Evolutionary conservation across 345 rosid genomes (phyloP), one percentile per base, ranked within the genome.

Genomic region (Lepidium didymum): DNA sequence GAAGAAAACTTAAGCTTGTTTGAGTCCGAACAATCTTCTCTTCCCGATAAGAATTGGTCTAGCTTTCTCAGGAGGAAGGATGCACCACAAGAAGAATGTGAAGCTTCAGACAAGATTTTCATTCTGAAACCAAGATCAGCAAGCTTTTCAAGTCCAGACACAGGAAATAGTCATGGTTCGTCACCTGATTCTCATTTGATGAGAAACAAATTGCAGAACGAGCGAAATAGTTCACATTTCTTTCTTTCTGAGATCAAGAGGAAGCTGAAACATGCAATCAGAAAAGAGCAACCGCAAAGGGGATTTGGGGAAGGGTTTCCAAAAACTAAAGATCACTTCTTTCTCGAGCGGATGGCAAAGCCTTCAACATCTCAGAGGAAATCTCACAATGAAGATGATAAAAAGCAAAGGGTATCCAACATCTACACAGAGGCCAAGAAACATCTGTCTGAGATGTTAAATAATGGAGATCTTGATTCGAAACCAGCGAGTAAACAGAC

Each of bases 391-490:
- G 63, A 43, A 23, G 77, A 79, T 21, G 63, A 62, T 67, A 78
- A 86, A 34, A 75, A 74, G 69, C 78, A 75, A 74, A 80, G 86
- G 68, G 73, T 78, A 55, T 80, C 97, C 15, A 81, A 79, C 81
- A 86, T 95, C 73, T 91, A 95, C 51, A 43, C 80, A 45, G 97
- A 89, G 80, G 99, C 99, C 78, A 95, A 80, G 84, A 95, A 87
- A 72, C 99, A 89, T 83, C 85, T 95, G 13, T 85, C 91, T 18
- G 97, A 88, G 72, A 84, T 87, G 90, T 80, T 95, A 68, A 81
- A 78, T 64, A 80, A 57, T 68, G 92, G 85, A 53, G 81, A 77
- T 43, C 80, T 72, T 55, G 77, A 65, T 74, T 72, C 54, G 5
- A 79, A 70, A 64, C 67, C 75, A 77, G 83, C 94, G 42, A 76